Percentiles rank a stretch among this genome's conserved stretches.
Evolutionary conservation across 768 basidiomycete species (phyloP).

Genomic region (Chalciporus pseudorubinellus): DNA sequence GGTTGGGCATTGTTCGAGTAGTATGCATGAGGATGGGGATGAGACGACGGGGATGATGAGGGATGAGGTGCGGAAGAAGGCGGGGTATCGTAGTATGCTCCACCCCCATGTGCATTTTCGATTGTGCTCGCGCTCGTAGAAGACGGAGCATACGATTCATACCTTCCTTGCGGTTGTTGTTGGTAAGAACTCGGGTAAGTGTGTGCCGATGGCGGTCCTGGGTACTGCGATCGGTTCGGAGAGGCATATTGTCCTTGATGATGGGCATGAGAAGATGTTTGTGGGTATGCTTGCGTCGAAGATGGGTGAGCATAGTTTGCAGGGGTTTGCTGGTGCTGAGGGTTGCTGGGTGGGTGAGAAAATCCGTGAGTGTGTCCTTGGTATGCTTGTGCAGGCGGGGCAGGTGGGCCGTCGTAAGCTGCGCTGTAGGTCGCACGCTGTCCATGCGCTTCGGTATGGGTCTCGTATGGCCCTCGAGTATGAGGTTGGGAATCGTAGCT

Average conservation of each 20-base stretch:
- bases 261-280: slow-evolving; percentile 18
- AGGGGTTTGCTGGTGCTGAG: slow-evolving; percentile 20
- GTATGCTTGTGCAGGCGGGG: slow-evolving; percentile 17
- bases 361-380: slow-evolving; percentile 23
- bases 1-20: slow-evolving; percentile 19
- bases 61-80: slow-evolving; percentile 9
- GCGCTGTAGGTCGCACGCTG: slow-evolving; percentile 21
- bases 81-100: slow-evolving; percentile 27
- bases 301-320: slow-evolving; percentile 17
- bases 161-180: slow-evolving; percentile 14
- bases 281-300: slow-evolving; percentile 22
- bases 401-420: slow-evolving; percentile 22
- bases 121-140: slow-evolving; percentile 23
- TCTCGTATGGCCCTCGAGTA: slow-evolving; percentile 18
- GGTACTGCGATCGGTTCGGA: slow-evolving; percentile 26
- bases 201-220: slow-evolving; percentile 9
- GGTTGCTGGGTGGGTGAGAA: not conserved
- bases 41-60: slow-evolving; percentile 19
- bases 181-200: slow-evolving; percentile 29
- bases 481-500: slow-evolving; percentile 26
- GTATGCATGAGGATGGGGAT: slow-evolving; percentile 20
- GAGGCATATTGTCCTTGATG: slow-evolving; percentile 27
- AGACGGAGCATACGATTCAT: slow-evolving; percentile 21
- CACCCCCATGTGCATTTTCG: slow-evolving; percentile 11
- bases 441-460: slow-evolving; percentile 19